Base-by-base conservation (phyloP, 495 filamentous ascomycete genomes). In the Lepraria neglecta region DNA sequence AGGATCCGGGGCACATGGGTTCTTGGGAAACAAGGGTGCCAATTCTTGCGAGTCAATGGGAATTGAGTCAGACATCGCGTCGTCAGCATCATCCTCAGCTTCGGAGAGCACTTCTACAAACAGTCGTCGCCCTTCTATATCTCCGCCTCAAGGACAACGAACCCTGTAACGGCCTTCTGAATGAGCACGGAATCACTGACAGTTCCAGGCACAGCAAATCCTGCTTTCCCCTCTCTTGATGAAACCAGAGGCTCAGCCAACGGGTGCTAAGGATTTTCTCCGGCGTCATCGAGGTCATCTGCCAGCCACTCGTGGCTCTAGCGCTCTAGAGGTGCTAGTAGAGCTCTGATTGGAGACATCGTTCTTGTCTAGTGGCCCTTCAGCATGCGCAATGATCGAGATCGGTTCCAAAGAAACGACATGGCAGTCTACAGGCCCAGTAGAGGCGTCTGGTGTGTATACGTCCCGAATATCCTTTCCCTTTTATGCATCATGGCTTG, bases 321-420 rank as follows among this genome's bases (percentile, higher is more conserved):
- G 24, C 44, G 46, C 47, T 51, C 9, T 12, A 24, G 24, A 28
- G 30, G 45, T 59, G 44, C 11, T 59, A 31, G n/a, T 17, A 28
- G 27, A 43, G 27, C 35, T 51, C 28, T 59, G 44, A 59, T 40
- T 60, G 46, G 46, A 60, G 58, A 60, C 35, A 30, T 47, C 4
- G 38, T 30, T 51, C 50, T 21, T 50, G 28, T 51, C 47, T 60
- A 51, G 31, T 60, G 33, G 45, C 17, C 42, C 33, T 27, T 14
- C 35, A 60, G 58, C 47, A 45, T 45, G 45, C 58, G 58, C 48
- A 52, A 52, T n/a, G 48, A 52, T 52, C 48, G 48, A 52, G 48
- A 52, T 33, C 48, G n/a, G 28, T 52, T n/a, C 31, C 31, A 42
- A 17, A 28, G 21, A 42, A 33, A 4, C 31, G 46, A 51, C 24